Percentiles rank a stretch among this genome's conserved stretches.
phyloP scores from a whole-genome alignment of 2,329 filamentous ascomycete genomes.

The Dichotomopilus funicola region DNA sequence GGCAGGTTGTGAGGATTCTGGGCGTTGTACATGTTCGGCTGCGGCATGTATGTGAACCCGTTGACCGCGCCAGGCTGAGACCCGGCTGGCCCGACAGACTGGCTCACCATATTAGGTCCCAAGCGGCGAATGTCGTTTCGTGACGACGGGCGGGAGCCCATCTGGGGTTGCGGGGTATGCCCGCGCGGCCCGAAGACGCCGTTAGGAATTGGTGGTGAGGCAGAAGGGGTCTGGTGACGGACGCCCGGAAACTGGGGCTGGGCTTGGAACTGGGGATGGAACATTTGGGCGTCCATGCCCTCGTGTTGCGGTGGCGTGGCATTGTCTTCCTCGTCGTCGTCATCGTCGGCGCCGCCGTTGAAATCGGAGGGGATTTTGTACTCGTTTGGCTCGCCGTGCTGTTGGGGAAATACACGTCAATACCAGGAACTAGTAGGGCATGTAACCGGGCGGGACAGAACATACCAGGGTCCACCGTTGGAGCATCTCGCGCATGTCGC shows the following conservation, averaged over 20 bases:
- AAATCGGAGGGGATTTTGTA: conserved; percentile 95
- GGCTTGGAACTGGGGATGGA: conserved; percentile 64
- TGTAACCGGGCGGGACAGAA: conserved; percentile 24
- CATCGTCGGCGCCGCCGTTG: conserved; percentile 78
- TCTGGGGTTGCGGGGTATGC: conserved; percentile 74
- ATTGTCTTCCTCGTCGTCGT: conserved; percentile 71
- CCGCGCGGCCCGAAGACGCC: conserved; percentile 60
- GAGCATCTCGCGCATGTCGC: conserved; percentile 87
- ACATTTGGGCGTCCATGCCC: conserved; percentile 50
- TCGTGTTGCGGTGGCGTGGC: conserved; percentile 67
- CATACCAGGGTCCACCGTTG: conserved; percentile 84
- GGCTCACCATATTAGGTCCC: conserved; percentile 66
- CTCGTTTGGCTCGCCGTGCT: conserved; percentile 91
- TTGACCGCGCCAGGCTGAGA: conserved; percentile 52
- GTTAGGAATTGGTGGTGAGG: conserved; percentile 81
- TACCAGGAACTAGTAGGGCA: no score
- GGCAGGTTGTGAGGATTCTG: conserved; percentile 42
- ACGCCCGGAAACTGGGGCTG: conserved; percentile 63
- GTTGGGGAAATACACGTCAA: conserved; percentile 7
- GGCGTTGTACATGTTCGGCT: conserved; percentile 77
- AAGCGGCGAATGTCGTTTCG: conserved; percentile 71
- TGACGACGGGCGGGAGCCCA: conserved; percentile 70
- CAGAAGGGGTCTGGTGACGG: conserved; percentile 74
- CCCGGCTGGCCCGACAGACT: conserved; percentile 53
- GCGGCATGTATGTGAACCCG: conserved; percentile 77